Evolutionary conservation across 108 stramenopile genomes (phyloP), one percentile per base, ranked within the genome.

Genomic region (Pseudonitzschia pungens): DNA sequence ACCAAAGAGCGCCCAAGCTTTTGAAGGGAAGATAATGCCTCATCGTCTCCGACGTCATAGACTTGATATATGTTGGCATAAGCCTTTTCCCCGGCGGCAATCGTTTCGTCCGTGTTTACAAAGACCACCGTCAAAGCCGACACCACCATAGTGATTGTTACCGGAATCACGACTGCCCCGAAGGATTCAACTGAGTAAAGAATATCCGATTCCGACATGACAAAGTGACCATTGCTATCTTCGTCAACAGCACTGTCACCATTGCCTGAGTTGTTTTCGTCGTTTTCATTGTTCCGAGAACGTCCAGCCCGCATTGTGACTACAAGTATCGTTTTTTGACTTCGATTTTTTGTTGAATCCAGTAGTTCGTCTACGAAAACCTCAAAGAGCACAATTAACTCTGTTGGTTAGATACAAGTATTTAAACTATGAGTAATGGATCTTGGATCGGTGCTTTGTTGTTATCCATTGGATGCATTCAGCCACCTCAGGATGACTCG

Each of bases 141-240:
- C 14, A 94, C 74, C 10, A 91, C 81, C 90, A 94, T 94, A 14
- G 88, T 89, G 29, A 89, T 68, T 51, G 86, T 71, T 8, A 81
- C 84, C 11, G 78, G 73, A 36, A 36, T 41, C 26, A 83, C 76
- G 18, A 92, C 79, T 12, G 92, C 92, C 70, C 86, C 80, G 77
- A 80, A 92, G 29, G 92, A 90, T 8, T 80, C 69, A 5, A 86
- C 71, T 18, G 86, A 84, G 55, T 88, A 90, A 45, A 85, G 56
- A n/a, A 88, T 68, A 21, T 77, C 81, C 3, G 66, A 67, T 44
- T 67, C 60, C 33, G 33, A 62, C 15, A 40, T 28, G n/a, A 33
- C 11, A 33, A 40, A 18, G n/a, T 40, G 14, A 26, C n/a, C 57
- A 31, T 58, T 14, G 12, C 1, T 5, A 27, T 32, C 72, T 28